Evolutionary conservation across 306 rosid genomes (phyloP).

Genomic region (Sicyos baderoa): DNA sequence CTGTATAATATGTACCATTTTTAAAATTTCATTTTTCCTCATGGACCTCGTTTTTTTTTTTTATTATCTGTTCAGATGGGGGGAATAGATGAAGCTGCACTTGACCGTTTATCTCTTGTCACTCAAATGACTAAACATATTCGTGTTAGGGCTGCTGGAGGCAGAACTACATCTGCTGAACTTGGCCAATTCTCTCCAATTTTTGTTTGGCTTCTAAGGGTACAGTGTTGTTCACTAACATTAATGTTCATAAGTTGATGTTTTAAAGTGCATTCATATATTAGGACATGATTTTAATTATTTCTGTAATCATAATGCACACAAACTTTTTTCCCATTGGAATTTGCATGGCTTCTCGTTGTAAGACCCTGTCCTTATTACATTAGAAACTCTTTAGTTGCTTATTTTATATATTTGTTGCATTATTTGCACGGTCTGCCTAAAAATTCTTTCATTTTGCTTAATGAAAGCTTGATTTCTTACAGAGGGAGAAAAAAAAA

Average conservation of each 20-base stretch:
- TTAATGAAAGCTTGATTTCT: background rate
- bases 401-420: background rate
- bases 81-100: constrained; percentile 87
- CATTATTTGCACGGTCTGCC: background rate
- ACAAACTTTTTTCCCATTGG: background rate
- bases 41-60: constrained; percentile 20
- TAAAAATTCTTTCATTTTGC: background rate
- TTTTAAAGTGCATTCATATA: background rate
- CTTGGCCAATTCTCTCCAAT: constrained; percentile 90
- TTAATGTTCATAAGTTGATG: background rate
- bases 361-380: background rate
- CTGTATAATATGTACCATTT: background rate
- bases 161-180: constrained; percentile 62
- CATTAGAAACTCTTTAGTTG: background rate
- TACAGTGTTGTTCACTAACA: constrained; percentile 23
- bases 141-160: constrained; percentile 81
- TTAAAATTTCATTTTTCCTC: background rate
- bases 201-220: constrained; percentile 94
- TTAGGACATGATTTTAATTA: background rate
- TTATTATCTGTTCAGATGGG: constrained; percentile 51
- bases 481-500: background rate
- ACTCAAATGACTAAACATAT: constrained; percentile 93
- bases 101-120: constrained; percentile 91
- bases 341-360: background rate
- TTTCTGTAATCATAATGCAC: background rate